Evolutionary conservation across 1,139 yeast genomes (phyloP), one percentile per base, ranked within the genome.

Genomic region (Debaryomyces fabryi): DNA sequence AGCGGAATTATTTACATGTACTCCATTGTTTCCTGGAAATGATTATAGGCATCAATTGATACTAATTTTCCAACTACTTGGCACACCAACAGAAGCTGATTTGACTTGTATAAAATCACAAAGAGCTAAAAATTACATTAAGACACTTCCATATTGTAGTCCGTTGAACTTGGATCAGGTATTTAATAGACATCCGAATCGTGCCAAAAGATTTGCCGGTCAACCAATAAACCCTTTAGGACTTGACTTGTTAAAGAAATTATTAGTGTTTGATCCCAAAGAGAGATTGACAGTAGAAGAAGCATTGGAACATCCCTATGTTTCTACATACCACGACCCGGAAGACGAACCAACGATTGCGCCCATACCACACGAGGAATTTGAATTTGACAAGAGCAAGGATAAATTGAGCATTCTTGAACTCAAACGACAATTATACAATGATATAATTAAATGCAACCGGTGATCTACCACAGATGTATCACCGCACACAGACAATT

Each of bases 251-350:
- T 69, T 93, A 59, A 87, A 85, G 55, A 83, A 78, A 58, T 76
- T 93, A 69, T 76, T 92, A 45, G 79, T 85, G 4, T 92, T 93
- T 68, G 88, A 90, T 65, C 97, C 97, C 0, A 71, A 73, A 23
- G 82, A 85, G 58, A 75, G 99, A 55, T 81, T 90, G 51, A 82
- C 88, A 1, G 96, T 89, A 3, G 86, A 82, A 40, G 86, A 88
- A 55, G 96, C 97, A 0, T 74, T 92, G 46, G 71, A 73, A 48
- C 98, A 93, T 64, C 96, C 96, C 1, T 93, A 91, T 67, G 72
- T 93, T 50, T 74, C 74, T 44, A 74, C 83, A 13, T 93, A 91
- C 66, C 96, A 92, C 65, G 96, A 88, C 57, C 85, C 89, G 0
- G 77, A 75, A 44, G 97, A 91, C 56, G 98, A 92, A 63, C 97